phyloP scores from a whole-genome alignment of 2,329 filamentous ascomycete genomes.

The Blastomyces percursus region DNA sequence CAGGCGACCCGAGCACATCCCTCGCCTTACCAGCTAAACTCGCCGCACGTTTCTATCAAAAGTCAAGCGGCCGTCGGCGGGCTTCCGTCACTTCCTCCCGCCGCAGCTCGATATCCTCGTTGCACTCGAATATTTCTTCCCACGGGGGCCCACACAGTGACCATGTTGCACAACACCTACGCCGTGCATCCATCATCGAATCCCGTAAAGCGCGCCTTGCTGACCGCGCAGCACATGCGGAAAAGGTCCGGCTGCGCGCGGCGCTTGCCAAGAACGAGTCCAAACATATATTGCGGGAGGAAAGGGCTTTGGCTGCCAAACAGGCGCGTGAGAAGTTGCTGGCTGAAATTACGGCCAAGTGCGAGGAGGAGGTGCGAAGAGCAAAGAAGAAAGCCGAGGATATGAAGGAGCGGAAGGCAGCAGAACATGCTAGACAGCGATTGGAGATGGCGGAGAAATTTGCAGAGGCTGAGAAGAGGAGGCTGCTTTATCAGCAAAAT shows the following conservation, averaged over 20 bases:
- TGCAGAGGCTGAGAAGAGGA: slow-evolving; percentile 51
- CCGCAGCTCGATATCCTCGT: slow-evolving; percentile 53
- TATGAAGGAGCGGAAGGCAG: slow-evolving; percentile 52
- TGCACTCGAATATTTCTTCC: slow-evolving; percentile 43
- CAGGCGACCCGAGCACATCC: slow-evolving; percentile 26
- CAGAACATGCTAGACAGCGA: slow-evolving; percentile 48
- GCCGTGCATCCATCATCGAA: slow-evolving; percentile 54
- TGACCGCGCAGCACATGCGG: slow-evolving; percentile 53
- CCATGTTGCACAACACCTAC: slow-evolving; percentile 54
- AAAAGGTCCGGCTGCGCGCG: slow-evolving; percentile 53
- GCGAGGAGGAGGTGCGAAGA: slow-evolving; percentile 54
- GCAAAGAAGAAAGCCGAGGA: slow-evolving; percentile 58
- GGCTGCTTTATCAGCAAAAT: slow-evolving; percentile 38
- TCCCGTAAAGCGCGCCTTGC: slow-evolving; percentile 53
- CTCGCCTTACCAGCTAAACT: slow-evolving; percentile 49
- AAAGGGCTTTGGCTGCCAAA: slow-evolving; percentile 51
- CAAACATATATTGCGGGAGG: slow-evolving; percentile 47
- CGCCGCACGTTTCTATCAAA: slow-evolving; percentile 51
- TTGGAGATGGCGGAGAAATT: slow-evolving; percentile 55
- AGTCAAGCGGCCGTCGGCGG: slow-evolving; percentile 44
- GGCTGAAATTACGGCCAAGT: slow-evolving; percentile 53
- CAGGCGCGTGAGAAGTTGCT: slow-evolving; percentile 52
- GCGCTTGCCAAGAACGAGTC: slow-evolving; percentile 51
- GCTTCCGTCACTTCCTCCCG: slow-evolving; percentile 53
- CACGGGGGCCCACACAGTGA: slow-evolving; percentile 44